These are phyloP conservation scores for Russula emetica DNA, from an alignment of 768 basidiomycete genomes.

Conservation along the genomic window DNA sequence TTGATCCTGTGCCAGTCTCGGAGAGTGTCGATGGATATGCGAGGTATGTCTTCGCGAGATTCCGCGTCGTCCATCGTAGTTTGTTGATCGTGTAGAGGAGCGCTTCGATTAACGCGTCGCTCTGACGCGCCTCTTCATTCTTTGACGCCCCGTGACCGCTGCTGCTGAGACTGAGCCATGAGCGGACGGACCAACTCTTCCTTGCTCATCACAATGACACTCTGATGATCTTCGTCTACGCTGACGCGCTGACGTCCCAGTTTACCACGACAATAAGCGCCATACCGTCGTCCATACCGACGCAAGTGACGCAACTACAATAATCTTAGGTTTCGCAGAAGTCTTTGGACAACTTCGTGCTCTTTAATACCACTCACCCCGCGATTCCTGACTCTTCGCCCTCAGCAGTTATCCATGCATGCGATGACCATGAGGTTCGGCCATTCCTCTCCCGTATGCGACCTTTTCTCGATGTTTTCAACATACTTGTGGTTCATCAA, in stretches of 20 bases:
- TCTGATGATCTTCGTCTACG: constrained; percentile 54
- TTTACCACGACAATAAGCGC: constrained; percentile 55
- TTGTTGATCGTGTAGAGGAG: neutral
- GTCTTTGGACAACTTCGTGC: constrained; percentile 66
- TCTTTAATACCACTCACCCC: constrained; percentile 25
- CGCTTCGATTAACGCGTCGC: too few species aligned
- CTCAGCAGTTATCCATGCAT: constrained; percentile 61
- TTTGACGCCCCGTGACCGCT: too few species aligned
- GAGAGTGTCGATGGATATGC: constrained; percentile 24
- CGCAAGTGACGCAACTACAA: constrained; percentile 65
- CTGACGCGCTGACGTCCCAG: constrained; percentile 67
- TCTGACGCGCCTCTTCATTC: too few species aligned
- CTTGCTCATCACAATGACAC: constrained; percentile 31
- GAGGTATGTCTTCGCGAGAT: constrained; percentile 23
- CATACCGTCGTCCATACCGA: constrained; percentile 62
- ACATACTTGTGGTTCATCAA: constrained; percentile 48
- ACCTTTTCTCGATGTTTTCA: neutral
- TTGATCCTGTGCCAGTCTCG: constrained; percentile 27
- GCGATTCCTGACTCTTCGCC: constrained; percentile 2
- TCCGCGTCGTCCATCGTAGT: constrained; percentile 17
- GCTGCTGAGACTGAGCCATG: too few species aligned
- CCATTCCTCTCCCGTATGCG: neutral
- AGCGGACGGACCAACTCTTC: constrained; percentile 33
- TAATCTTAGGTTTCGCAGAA: constrained; percentile 56
- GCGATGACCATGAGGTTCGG: constrained; percentile 66